phyloP scores from a whole-genome alignment of 108 stramenopile species.

The Fistulifera solaris region DNA sequence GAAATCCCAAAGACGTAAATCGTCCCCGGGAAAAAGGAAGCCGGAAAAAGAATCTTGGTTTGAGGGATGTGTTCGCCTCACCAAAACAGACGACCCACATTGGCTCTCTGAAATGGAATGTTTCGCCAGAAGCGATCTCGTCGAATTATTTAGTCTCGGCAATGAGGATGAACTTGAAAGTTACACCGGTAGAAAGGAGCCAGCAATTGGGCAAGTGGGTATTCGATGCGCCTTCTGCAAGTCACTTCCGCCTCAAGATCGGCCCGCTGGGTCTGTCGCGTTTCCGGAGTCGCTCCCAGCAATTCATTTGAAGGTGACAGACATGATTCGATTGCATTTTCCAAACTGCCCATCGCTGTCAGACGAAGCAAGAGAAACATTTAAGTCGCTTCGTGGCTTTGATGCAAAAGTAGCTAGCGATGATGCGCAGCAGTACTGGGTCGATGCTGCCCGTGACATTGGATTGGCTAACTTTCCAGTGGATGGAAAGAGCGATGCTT shows the following conservation, averaged over 20 bases:
- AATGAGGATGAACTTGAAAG: conserved; percentile 42
- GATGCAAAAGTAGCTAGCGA: conserved; percentile 49
- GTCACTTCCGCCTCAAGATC: conserved; percentile 25
- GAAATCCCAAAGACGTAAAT: conserved; percentile 4
- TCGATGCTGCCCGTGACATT: conserved; percentile 66
- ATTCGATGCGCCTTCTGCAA: conserved; percentile 73
- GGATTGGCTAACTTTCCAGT: conserved; percentile 41
- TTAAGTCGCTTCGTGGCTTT: conserved; percentile 52
- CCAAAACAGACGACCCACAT: conserved; percentile 59
- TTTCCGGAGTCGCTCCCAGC: conserved; percentile 53
- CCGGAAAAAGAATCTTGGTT: conserved; percentile 15
- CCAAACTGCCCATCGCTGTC: conserved; percentile 54
- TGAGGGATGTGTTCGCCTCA: conserved; percentile 55
- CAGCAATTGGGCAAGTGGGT: conserved; percentile 62
- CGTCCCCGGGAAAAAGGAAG: background rate
- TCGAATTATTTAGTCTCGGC: conserved; percentile 62
- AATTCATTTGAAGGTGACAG: conserved; percentile 58
- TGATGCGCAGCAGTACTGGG: conserved; percentile 62
- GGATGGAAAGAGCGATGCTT: conserved; percentile 20
- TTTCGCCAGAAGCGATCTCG: conserved; percentile 65
- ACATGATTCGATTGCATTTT: conserved; percentile 74
- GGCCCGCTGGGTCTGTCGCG: conserved; percentile 34
- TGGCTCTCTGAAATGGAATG: conserved; percentile 78
- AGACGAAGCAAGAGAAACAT: conserved; percentile 46
- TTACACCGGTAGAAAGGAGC: conserved; percentile 40